Conservation (phyloP, 2,329 filamentous ascomycete genomes). For the Amylocarpus encephaloides region DNA sequence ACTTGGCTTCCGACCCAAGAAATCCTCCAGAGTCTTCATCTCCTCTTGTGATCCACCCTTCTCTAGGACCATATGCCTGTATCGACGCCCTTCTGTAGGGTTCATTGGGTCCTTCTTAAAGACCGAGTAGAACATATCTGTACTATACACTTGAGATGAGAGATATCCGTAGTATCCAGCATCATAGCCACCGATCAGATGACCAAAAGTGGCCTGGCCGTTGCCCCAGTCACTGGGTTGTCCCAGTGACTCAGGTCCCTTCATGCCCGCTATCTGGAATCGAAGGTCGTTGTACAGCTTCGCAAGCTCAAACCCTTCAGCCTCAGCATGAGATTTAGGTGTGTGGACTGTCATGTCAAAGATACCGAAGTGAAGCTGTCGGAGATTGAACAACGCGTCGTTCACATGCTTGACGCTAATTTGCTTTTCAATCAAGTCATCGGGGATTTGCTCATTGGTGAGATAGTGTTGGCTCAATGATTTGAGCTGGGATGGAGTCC, state of each 20-base stretch:
- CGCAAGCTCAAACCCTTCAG: constrained; percentile 58
- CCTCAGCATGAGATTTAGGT: constrained; percentile 60
- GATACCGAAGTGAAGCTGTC: constrained; percentile 73
- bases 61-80: constrained; percentile 72
- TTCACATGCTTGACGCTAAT: constrained; percentile 77
- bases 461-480: constrained; percentile 68
- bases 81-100: constrained; percentile 63
- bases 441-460: constrained; percentile 62
- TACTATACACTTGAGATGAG: constrained; percentile 71
- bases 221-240: constrained; percentile 57
- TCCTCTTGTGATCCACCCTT: constrained; percentile 73
- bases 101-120: constrained; percentile 79
- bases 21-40: constrained; percentile 73
- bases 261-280: constrained; percentile 63
- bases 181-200: constrained; percentile 79
- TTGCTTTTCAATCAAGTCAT: constrained; percentile 66
- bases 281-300: constrained; percentile 67
- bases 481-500: constrained; percentile 58
- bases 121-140: constrained; percentile 79
- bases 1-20: constrained; percentile 69
- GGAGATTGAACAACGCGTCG: constrained; percentile 69
- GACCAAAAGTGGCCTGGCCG: constrained; percentile 73
- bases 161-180: constrained; percentile 76
- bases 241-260: constrained; percentile 64
- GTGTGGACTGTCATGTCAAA: constrained; percentile 80